A percentile compares a stretch with the other conserved stretches of the same genome.
phyloP scores from a whole-genome alignment of 2,329 filamentous ascomycete species.

The Trichoderma koningii region DNA sequence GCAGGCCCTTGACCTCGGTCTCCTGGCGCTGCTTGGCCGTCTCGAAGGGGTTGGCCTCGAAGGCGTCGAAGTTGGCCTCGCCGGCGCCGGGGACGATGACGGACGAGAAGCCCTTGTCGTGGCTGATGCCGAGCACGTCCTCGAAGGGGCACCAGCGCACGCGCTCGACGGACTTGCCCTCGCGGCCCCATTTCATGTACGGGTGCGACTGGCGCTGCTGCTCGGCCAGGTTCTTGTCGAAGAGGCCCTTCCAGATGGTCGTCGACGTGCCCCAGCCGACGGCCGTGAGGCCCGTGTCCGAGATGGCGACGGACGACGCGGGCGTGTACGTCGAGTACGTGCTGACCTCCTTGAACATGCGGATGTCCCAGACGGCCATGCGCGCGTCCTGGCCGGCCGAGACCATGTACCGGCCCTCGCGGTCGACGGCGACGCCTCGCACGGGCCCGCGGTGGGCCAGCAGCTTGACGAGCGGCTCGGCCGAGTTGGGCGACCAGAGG shows the following conservation, averaged over 20 bases:
- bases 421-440: constrained; percentile 78
- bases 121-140: constrained; percentile 83
- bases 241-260: constrained; percentile 88
- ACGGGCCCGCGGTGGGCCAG: constrained; percentile 89
- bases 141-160: constrained; percentile 94
- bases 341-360: constrained; percentile 91
- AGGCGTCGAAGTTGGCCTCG: constrained; percentile 91
- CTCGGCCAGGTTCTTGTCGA: constrained; percentile 70
- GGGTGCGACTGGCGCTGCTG: constrained; percentile 81
- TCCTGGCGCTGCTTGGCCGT: constrained; percentile 91
- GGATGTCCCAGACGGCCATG: constrained; percentile 95
- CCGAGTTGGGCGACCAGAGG: constrained; percentile 91
- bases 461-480: constrained; percentile 85
- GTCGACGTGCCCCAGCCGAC: constrained; percentile 89
- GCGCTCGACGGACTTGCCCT: constrained; percentile 77
- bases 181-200: constrained; percentile 91
- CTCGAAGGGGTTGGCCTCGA: constrained; percentile 95
- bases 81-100: constrained; percentile 93
- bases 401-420: constrained; percentile 94
- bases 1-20: constrained; percentile 80
- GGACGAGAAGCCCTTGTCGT: constrained; percentile 83
- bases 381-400: constrained; percentile 85
- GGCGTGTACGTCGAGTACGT: constrained; percentile 83
- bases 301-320: constrained; percentile 81
- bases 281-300: constrained; percentile 82